phyloP scores from a whole-genome alignment of 305 asterid genomes.

The Nicotiana rustica region DNA sequence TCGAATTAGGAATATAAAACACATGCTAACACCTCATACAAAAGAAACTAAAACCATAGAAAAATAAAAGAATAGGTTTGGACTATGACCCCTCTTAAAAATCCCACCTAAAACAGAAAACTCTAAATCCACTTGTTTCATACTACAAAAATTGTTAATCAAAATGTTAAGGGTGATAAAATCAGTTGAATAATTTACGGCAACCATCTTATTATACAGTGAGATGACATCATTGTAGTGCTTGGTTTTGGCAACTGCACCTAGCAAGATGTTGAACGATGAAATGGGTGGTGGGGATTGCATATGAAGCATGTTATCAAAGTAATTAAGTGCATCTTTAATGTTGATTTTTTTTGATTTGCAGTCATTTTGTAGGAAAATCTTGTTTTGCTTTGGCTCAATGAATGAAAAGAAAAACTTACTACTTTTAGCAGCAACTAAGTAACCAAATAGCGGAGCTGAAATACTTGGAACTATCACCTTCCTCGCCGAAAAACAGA shows the following conservation, averaged over 20 bases:
- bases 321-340: conserved; percentile 45
- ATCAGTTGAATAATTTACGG: conserved; percentile 49
- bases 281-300: conserved; percentile 53
- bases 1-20: no score
- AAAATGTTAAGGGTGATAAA: conserved; percentile 59
- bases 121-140: conserved; percentile 51
- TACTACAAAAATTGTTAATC: conserved; percentile 62
- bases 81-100: conserved; percentile 63
- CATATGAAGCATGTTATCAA: conserved; percentile 57
- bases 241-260: conserved; percentile 57
- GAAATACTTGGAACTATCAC: background rate
- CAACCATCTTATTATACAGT: conserved; percentile 57
- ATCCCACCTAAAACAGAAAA: conserved; percentile 63
- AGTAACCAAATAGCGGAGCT: background rate
- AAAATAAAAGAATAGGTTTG: conserved; percentile 34
- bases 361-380: conserved; percentile 31
- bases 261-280: conserved; percentile 53
- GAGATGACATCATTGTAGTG: conserved; percentile 45
- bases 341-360: conserved; percentile 37
- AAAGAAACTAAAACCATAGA: no score
- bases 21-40: no score
- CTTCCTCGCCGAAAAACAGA: background rate
- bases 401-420: background rate
- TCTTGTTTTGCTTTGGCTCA: background rate
- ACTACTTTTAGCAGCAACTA: background rate